Evolutionary conservation across 345 rosid genomes (phyloP), one percentile per base, ranked within the genome.

Genomic region (Eucalyptus lansdowneana): DNA sequence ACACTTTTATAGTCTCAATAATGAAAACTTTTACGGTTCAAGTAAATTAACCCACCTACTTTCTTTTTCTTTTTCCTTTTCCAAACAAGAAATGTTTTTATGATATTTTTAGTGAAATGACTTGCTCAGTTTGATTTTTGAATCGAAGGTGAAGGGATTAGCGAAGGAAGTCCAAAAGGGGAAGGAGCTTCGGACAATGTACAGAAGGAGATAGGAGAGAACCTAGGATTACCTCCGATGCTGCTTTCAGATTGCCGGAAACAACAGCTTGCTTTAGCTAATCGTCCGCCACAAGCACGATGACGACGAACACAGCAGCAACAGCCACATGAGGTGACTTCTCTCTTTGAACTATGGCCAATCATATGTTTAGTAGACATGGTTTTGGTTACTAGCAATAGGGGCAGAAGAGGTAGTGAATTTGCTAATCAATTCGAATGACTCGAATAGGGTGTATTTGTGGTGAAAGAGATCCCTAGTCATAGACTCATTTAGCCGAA

Each of bases 171-270:
- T 94, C 12, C 80, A 89, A 14, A 92, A 90, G 90, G 94, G 92
- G 60, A 95, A 93, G 85, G 95, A 92, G 69, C 87, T 91, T 6
- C 54, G 90, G 90, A 86, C 89, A 29, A 87, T 92, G 92, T 92
- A 92, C 92, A 92, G 89, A 45, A 93, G 88, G 92, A 93, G 93
- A 49, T 87, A 91, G 91, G 96, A 94, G 88, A 93, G 95, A 56
- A 91, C 95, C 31, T 94, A 93, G 67, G 94, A 94, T 47, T 93
- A 93, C 69, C 91, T 95, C 34, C 92, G 91, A 87, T 88, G 89
- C 80, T 94, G 96, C 89, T 94, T 95, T 86, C 96, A 94, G 88
- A 90, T 91, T 34, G 96, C 96, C n/a, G 92, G 94, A 76, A 94
- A 92, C 15, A 91, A 93, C 67, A 93, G 95, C 31, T 90, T 95